A percentile compares a stretch with the other conserved stretches of the same genome.
phyloP scores from a whole-genome alignment of 306 rosid species.

The Lathyrus aphaca region DNA sequence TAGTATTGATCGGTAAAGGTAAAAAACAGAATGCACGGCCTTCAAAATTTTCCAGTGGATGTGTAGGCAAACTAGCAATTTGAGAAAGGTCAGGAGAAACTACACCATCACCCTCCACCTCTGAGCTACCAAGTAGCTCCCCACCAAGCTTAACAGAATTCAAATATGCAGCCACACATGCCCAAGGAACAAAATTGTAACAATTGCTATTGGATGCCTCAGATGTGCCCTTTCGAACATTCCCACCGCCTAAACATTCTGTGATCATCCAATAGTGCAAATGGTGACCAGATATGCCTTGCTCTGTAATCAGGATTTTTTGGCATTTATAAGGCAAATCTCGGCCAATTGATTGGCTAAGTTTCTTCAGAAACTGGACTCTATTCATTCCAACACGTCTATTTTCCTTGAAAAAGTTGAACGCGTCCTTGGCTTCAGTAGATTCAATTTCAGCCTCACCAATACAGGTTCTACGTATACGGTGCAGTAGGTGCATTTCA shows the following conservation, averaged over 20 bases:
- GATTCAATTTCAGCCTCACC: constrained; percentile 69
- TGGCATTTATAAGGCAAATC: constrained; percentile 81
- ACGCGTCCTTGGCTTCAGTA: constrained; percentile 61
- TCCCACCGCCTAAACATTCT: constrained; percentile 85
- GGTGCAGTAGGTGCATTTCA: constrained; percentile 83
- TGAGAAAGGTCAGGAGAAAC: constrained; percentile 55
- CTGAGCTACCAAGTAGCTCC: constrained; percentile 43
- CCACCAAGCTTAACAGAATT: constrained; percentile 63
- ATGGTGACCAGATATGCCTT: constrained; percentile 54
- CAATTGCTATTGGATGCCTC: constrained; percentile 48
- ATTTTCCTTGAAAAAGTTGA: constrained; percentile 64
- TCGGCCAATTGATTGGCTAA: constrained; percentile 56
- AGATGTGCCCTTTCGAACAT: constrained; percentile 53
- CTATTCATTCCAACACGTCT: constrained; percentile 66
- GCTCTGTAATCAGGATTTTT: constrained; percentile 67
- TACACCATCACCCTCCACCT: constrained; percentile 42
- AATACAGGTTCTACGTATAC: constrained; percentile 60
- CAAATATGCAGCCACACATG: constrained; percentile 87
- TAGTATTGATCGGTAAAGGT: constrained; percentile 85
- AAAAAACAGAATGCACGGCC: constrained; percentile 97
- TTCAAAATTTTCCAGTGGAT: constrained; percentile 59
- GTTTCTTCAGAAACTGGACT: constrained; percentile 71
- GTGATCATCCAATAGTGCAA: constrained; percentile 85
- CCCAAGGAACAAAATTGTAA: constrained; percentile 89
- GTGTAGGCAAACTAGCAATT: constrained; percentile 52